Percentiles rank a stretch among this genome's conserved stretches.
Conservation (phyloP, 2,329 filamentous ascomycete genomes). For the Capronia coronata region DNA sequence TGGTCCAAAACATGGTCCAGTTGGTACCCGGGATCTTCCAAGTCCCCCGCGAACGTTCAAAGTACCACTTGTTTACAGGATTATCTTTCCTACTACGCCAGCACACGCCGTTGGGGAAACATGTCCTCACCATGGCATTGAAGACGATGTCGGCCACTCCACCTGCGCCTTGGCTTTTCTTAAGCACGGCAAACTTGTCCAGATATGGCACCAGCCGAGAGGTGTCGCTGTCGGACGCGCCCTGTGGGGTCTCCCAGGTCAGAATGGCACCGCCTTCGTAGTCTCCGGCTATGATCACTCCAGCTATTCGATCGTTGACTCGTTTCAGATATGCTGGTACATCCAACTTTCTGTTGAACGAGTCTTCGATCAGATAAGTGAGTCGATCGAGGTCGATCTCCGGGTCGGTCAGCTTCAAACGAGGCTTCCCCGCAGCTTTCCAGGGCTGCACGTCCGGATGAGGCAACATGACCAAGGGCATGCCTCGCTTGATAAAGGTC, state of each 20-base stretch:
- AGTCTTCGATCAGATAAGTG: constrained; percentile 84
- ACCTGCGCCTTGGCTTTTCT: constrained; percentile 77
- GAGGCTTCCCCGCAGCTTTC: constrained; percentile 57
- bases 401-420: constrained; percentile 68
- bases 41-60: constrained; percentile 78
- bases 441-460: constrained; percentile 61
- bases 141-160: constrained; percentile 95
- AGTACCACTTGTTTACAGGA: constrained; percentile 99
- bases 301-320: constrained; percentile 75
- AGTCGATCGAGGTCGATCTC: constrained; percentile 77
- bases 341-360: constrained; percentile 78
- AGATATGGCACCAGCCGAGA: constrained; percentile 79
- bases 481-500: constrained; percentile 83
- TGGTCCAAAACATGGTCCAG: constrained; percentile 99
- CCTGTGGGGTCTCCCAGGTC: constrained; percentile 80
- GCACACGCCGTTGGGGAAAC: constrained; percentile 81
- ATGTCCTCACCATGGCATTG: constrained; percentile 85
- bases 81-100: constrained; percentile 89
- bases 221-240: constrained; percentile 47
- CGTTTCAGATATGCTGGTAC: constrained; percentile 73
- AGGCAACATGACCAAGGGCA: constrained; percentile 79
- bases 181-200: constrained; percentile 94
- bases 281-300: constrained; percentile 88
- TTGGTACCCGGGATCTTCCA: constrained; percentile 74
- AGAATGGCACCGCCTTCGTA: constrained; percentile 94